Evolutionary conservation across 2,329 filamentous ascomycete species (phyloP), one percentile per base, ranked within the genome.

Genomic region (Colletotrichum navitas): DNA sequence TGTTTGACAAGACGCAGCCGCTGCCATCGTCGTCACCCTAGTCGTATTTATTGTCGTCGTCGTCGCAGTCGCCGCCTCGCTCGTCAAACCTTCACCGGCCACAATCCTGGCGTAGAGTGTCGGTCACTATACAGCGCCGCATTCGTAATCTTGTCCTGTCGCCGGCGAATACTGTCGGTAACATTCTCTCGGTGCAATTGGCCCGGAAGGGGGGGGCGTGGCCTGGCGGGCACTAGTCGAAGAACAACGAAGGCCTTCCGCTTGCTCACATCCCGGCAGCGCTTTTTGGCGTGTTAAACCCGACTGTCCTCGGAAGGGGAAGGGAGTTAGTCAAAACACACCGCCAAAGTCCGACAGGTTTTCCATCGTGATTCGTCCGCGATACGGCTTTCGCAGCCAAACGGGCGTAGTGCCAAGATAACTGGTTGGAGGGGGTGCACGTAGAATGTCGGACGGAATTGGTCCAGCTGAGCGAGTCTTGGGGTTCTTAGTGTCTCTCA

Each of bases 301-400:
- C 65, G 69, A 60, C 58, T 41, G 39, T 34, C 41, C 47, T 49
- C 45, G 32, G 45, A 45, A 60, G 18, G 16, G 26, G 24, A 21
- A 2, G 18, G 16, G 39, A 14, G 54, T 39, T 54, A 63, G 65
- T 60, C 63, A 61, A 68, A 69, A 72, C 69, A 68, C 69, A 72
- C 69, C 65, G 69, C 69, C 65, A 68, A 72, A 68, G 47, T 68
- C 65, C 59, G 69, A 55, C 39, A 2, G 24, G 14, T 29, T 36
- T n/a, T 26, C 51, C 59, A 47, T 63, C 21, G 39, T 69, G 65
- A 72, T 72, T 72, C 65, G 69, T 61, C 69, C 45, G 47, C 36
- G 32, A 45, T 64, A 68, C 65, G 69, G 43, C 68, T 63, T 39
- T 36, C 36, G 49, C 61, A 63, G 36, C 45, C 34, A 18, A 12